Evolutionary conservation across 768 basidiomycete species (phyloP).

Genomic region (Filobasidium floriforme): DNA sequence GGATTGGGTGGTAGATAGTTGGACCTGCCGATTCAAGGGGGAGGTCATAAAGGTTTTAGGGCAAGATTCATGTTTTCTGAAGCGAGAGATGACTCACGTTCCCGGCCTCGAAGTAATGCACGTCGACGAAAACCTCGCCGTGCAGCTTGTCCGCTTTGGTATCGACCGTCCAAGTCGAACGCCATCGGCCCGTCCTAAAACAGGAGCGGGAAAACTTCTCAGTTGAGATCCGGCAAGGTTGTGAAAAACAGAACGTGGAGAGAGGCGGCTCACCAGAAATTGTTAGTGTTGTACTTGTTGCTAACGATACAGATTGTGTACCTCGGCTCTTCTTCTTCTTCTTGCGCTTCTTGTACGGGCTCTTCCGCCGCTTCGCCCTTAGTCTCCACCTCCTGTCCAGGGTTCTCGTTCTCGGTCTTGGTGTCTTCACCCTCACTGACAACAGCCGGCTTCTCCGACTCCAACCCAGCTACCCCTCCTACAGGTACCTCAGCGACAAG

Average conservation of each 20-base stretch:
- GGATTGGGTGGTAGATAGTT: slow-evolving; percentile 69
- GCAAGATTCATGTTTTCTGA: too few relatives aligned
- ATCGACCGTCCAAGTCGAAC: slow-evolving; percentile 74
- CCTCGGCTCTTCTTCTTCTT: slow-evolving; percentile 23
- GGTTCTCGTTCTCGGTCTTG: background rate
- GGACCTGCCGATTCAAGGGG: slow-evolving; percentile 62
- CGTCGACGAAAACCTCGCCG: slow-evolving; percentile 71
- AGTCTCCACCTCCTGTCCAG: background rate
- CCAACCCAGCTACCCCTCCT: background rate
- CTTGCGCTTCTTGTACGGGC: slow-evolving; percentile 1
- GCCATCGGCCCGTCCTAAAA: slow-evolving; percentile 86
- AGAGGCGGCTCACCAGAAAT: slow-evolving; percentile 64
- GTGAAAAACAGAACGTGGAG: background rate
- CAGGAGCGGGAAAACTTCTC: background rate
- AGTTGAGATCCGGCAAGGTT: too few relatives aligned
- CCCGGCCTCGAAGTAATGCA: slow-evolving; percentile 97
- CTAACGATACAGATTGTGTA: slow-evolving; percentile 73
- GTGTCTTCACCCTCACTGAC: background rate
- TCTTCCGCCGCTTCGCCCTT: background rate
- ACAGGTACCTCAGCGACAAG: background rate
- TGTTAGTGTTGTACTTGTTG: slow-evolving; percentile 87
- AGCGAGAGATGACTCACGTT: slow-evolving; percentile 65
- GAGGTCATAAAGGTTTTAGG: too few relatives aligned
- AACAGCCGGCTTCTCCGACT: background rate
- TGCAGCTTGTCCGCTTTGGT: slow-evolving; percentile 56